Percentiles rank a stretch among this genome's conserved stretches.
phyloP scores from a whole-genome alignment of 192 early-diverging fungal genomes.

The Hyaloraphidium curvatum region DNA sequence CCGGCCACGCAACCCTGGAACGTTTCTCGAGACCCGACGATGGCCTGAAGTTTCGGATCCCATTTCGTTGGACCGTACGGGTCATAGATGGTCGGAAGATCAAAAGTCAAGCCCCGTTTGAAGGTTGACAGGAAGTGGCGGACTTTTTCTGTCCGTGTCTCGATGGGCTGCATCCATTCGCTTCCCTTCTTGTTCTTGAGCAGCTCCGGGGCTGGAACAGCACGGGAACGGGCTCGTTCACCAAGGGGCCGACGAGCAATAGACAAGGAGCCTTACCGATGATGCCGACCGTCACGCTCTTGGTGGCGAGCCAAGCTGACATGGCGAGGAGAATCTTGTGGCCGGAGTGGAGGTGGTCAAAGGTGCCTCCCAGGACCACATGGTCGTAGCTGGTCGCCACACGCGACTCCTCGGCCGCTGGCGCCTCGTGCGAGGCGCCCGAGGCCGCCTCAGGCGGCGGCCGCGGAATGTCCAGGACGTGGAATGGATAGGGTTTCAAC shows the following conservation, averaged over 20 bases:
- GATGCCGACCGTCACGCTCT: slow-evolving; percentile 48
- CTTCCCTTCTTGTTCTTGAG: slow-evolving; percentile 48
- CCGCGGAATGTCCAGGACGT: not conserved
- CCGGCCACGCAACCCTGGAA: slow-evolving; percentile 45
- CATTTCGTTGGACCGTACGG: slow-evolving; percentile 68
- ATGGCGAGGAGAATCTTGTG: slow-evolving; percentile 85
- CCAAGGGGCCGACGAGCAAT: not conserved
- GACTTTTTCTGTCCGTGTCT: slow-evolving; percentile 35
- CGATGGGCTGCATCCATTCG: slow-evolving; percentile 45
- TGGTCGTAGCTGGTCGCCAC: slow-evolving; percentile 16
- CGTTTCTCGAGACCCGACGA: slow-evolving; percentile 76
- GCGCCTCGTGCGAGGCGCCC: not conserved
- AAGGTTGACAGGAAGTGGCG: slow-evolving; percentile 33
- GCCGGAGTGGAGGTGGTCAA: slow-evolving; percentile 89
- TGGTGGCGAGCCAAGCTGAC: slow-evolving; percentile 43
- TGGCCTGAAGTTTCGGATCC: slow-evolving; percentile 46
- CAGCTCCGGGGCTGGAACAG: slow-evolving; percentile 27
- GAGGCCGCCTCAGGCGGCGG: not conserved
- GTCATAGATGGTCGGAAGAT: slow-evolving; percentile 55
- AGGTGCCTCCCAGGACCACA: slow-evolving; percentile 79
- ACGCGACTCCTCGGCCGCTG: not conserved
- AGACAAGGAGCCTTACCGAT: slow-evolving; percentile 29
- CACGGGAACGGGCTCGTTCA: not conserved
- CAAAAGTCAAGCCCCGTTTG: slow-evolving; percentile 21
- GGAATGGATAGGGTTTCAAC: not conserved